phyloP scores from a whole-genome alignment of 2,329 filamentous ascomycete species.

The Lithohypha guttulata region DNA sequence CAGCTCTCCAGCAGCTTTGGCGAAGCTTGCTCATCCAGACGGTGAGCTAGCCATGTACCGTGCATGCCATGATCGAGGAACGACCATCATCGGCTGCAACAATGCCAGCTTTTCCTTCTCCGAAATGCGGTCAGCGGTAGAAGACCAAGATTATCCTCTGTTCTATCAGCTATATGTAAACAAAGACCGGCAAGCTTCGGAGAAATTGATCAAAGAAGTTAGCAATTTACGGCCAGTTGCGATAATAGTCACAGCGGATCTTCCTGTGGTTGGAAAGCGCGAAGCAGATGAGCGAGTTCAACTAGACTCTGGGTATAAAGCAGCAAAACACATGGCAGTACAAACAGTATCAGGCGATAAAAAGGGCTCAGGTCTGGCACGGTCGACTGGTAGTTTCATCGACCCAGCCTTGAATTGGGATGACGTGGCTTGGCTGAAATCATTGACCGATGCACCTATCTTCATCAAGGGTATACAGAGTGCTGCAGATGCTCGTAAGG shows the following conservation, averaged over 20 bases:
- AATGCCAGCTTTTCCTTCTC: conserved; percentile 48
- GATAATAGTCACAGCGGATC: conserved; percentile 46
- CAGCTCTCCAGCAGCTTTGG: conserved; percentile 24
- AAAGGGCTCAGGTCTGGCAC: conserved; percentile 42
- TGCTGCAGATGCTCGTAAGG: conserved; percentile 44
- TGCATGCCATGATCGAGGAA: conserved; percentile 13
- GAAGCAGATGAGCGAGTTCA: conserved; percentile 47
- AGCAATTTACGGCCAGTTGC: conserved; percentile 37
- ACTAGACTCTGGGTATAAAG: conserved; percentile 10
- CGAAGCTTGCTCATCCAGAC: conserved; percentile 34
- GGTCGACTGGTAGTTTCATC: conserved; percentile 30
- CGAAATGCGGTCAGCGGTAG: conserved; percentile 36
- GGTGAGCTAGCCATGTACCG: conserved; percentile 34
- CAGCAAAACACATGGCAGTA: conserved; percentile 5
- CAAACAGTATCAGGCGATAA: conserved; percentile 34
- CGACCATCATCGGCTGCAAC: conserved; percentile 29
- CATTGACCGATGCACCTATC: conserved; percentile 40
- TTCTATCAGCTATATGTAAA: conserved; percentile 53
- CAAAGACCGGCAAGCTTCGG: conserved; percentile 43
- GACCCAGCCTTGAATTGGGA: conserved; percentile 44
- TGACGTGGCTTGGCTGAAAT: conserved; percentile 44
- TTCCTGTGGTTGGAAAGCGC: conserved; percentile 44
- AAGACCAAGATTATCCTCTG: conserved; percentile 13
- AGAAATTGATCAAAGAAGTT: conserved; percentile 39
- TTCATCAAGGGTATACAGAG: conserved; percentile 48